Evolutionary conservation across 805 yeast genomes (phyloP).

Genomic region (Pichia nanzhaoensis): DNA sequence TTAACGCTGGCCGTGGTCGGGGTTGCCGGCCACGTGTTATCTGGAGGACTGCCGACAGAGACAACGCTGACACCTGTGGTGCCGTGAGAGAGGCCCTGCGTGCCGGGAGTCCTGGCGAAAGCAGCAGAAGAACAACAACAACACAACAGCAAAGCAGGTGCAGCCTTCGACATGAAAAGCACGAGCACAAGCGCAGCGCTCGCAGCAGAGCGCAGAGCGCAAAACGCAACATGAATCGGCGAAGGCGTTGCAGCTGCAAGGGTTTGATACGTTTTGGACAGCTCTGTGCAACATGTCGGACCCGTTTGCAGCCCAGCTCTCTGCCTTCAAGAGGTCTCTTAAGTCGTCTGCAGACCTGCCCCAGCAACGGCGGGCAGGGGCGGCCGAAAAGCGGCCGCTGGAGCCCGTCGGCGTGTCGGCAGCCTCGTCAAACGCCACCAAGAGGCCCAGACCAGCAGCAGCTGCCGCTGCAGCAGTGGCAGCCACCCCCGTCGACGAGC

Average conservation of each 20-base stretch:
- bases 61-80: slow-evolving; percentile 7
- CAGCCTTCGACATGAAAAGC: too few relatives aligned
- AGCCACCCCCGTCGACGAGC: neutral
- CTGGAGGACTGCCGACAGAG: slow-evolving; percentile 24
- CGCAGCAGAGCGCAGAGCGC: too few relatives aligned
- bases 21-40: neutral
- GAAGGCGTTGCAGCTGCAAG: too few relatives aligned
- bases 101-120: neutral
- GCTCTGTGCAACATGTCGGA: slow-evolving; percentile 23
- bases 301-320: slow-evolving; percentile 38
- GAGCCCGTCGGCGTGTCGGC: neutral
- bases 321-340: slow-evolving; percentile 57
- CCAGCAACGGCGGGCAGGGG: slow-evolving; percentile 28
- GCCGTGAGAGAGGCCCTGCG: slow-evolving; percentile 9
- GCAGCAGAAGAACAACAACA: neutral
- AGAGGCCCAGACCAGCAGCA: neutral
- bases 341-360: slow-evolving; percentile 52
- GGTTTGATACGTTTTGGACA: neutral
- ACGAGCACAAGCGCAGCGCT: too few relatives aligned
- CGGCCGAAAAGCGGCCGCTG: slow-evolving; percentile 3
- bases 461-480: neutral
- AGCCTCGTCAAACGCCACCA: neutral
- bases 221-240: neutral
- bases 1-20: slow-evolving; percentile 51
- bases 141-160: neutral